Percentiles rank a stretch among this genome's conserved stretches.
Conservation (phyloP, 1,284 basidiomycete species). For the Ganoderma lucidum region DNA sequence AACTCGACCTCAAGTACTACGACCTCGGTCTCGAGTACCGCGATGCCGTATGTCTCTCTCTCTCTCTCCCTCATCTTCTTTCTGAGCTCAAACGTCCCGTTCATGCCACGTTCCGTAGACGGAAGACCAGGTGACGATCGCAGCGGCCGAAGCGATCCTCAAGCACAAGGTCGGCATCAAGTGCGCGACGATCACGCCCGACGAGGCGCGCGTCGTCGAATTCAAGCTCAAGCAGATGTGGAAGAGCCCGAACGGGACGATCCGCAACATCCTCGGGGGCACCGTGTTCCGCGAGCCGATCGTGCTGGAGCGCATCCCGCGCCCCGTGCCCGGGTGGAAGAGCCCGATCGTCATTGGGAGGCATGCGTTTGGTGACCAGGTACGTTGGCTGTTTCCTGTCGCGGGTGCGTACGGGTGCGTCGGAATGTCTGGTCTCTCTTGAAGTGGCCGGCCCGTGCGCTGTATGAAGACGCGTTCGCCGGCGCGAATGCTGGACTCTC, state of each 20-base stretch:
- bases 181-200: slow-evolving; percentile 98
- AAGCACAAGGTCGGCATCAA: slow-evolving; percentile 94
- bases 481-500: too few species aligned
- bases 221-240: slow-evolving; percentile 99
- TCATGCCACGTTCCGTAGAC: slow-evolving; percentile 60
- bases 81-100: too few species aligned
- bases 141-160: slow-evolving; percentile 92
- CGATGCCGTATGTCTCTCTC: slow-evolving; percentile 67
- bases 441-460: not conserved
- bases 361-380: slow-evolving; percentile 97
- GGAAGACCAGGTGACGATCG: slow-evolving; percentile 92
- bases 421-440: not conserved
- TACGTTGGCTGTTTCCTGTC: slow-evolving; percentile 39
- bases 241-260: slow-evolving; percentile 95
- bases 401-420: not conserved
- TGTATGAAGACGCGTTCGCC: not conserved
- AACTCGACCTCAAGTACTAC: slow-evolving; percentile 98
- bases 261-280: slow-evolving; percentile 96
- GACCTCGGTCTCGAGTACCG: slow-evolving; percentile 95
- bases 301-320: slow-evolving; percentile 90
- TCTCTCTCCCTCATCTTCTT: not conserved
- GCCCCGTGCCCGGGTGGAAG: slow-evolving; percentile 94
- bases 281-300: slow-evolving; percentile 99
- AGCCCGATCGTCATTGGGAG: slow-evolving; percentile 98
- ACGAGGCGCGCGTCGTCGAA: slow-evolving; percentile 94